A percentile compares a stretch with the other conserved stretches of the same genome.
Conservation (phyloP, 176 grass and related monocot species). For the Aegilops longissima region DNA sequence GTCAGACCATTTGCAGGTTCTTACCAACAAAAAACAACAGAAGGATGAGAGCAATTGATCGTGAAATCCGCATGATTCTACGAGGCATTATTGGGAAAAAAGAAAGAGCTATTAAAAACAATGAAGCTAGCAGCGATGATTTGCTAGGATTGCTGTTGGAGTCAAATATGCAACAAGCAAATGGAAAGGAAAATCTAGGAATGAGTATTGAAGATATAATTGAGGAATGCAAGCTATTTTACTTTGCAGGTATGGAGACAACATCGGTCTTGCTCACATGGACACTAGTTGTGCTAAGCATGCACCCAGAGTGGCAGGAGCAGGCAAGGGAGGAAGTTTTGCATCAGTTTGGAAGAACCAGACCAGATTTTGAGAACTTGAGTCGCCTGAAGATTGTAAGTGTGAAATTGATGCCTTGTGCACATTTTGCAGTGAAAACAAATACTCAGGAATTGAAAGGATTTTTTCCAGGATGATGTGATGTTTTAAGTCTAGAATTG, state of each 20-base stretch:
- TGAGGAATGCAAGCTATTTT: slow-evolving; percentile 69
- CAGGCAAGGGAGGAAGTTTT: slow-evolving; percentile 65
- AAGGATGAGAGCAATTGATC: slow-evolving; percentile 39
- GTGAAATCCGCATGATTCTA: slow-evolving; percentile 41
- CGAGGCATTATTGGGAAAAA: slow-evolving; percentile 58
- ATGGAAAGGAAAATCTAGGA: slow-evolving; percentile 19
- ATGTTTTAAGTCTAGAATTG: neutral
- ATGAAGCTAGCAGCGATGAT: slow-evolving; percentile 38
- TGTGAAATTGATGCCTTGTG: neutral
- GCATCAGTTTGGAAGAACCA: slow-evolving; percentile 45
- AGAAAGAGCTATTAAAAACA: slow-evolving; percentile 33
- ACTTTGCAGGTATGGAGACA: neutral
- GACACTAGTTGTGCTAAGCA: slow-evolving; percentile 47
- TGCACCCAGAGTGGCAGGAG: slow-evolving; percentile 75
- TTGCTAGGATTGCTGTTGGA: slow-evolving; percentile 63
- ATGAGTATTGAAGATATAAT: slow-evolving; percentile 54
- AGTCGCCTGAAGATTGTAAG: slow-evolving; percentile 28
- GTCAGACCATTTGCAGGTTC: slow-evolving; percentile 35
- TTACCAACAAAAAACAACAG: slow-evolving; percentile 64
- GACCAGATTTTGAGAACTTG: slow-evolving; percentile 56
- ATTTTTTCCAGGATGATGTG: neutral
- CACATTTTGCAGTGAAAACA: neutral
- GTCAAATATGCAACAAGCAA: slow-evolving; percentile 52
- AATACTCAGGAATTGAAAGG: neutral
- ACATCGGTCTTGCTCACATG: neutral